A percentile compares a stretch with the other conserved stretches of the same genome.
phyloP scores from a whole-genome alignment of 116 monocot genomes.

The Phalaenopsis hybrid region DNA sequence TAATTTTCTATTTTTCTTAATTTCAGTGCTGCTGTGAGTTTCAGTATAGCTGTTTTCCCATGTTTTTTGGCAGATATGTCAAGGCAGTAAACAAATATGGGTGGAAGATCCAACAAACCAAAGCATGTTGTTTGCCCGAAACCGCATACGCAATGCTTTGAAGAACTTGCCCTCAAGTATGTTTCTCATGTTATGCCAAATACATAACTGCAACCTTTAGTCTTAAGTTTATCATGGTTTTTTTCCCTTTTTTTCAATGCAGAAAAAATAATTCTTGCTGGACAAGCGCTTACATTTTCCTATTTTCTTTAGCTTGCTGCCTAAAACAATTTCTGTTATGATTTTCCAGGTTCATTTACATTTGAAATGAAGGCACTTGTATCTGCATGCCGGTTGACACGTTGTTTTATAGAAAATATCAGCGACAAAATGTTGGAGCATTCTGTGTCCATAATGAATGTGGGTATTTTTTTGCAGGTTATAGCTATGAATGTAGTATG shows the following conservation, averaged over 20 bases:
- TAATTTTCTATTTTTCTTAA: background rate
- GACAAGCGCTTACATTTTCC: background rate
- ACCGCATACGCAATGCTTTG: slow-evolving; percentile 72
- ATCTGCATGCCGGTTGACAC: slow-evolving; percentile 66
- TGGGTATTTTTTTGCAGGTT: slow-evolving; percentile 18
- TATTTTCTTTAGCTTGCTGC: background rate
- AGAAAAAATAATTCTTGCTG: background rate
- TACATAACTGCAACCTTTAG: background rate
- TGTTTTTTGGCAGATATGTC: slow-evolving; percentile 57
- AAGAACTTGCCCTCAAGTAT: slow-evolving; percentile 44
- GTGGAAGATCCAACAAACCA: slow-evolving; percentile 97
- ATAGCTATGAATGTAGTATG: background rate
- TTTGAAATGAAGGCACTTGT: slow-evolving; percentile 66
- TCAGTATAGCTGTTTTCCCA: background rate
- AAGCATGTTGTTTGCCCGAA: slow-evolving; percentile 62
- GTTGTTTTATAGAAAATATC: slow-evolving; percentile 50
- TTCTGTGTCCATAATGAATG: slow-evolving; percentile 54
- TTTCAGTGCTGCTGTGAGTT: background rate
- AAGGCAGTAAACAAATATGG: slow-evolving; percentile 48
- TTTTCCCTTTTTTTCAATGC: background rate
- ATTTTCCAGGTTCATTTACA: slow-evolving; percentile 42
- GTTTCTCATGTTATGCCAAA: background rate
- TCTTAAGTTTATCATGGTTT: background rate
- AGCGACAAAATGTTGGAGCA: slow-evolving; percentile 44
- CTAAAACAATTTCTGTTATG: background rate